Percentiles rank a stretch among this genome's conserved stretches.
Evolutionary conservation across 1,284 basidiomycete genomes (phyloP).

Genomic region (Ustilago tritici): DNA sequence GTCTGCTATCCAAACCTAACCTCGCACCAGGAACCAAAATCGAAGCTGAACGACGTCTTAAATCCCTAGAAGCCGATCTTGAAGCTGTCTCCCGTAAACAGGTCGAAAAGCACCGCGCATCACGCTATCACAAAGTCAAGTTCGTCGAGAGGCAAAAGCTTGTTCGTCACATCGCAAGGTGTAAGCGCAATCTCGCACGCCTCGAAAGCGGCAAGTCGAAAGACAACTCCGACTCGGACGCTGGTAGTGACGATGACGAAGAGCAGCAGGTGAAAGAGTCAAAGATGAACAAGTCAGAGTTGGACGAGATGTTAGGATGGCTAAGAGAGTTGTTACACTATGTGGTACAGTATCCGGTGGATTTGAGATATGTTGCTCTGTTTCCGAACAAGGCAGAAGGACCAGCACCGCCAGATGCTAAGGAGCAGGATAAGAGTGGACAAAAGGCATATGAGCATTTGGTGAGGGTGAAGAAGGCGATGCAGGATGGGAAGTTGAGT

Average conservation of each 20-base stretch:
- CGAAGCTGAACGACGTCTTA: slow-evolving; percentile 58
- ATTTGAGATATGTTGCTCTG: slow-evolving; percentile 50
- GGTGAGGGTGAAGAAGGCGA: slow-evolving; percentile 38
- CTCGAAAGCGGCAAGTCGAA: slow-evolving; percentile 12
- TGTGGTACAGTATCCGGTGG: slow-evolving; percentile 45
- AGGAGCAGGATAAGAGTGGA: slow-evolving; percentile 36
- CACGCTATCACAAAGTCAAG: slow-evolving; percentile 53
- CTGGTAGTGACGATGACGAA: slow-evolving; percentile 18
- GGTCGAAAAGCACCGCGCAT: slow-evolving; percentile 41
- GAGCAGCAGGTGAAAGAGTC: slow-evolving; percentile 27
- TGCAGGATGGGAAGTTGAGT: slow-evolving; percentile 42
- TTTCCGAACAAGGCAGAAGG: slow-evolving; percentile 37
- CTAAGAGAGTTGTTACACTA: slow-evolving; percentile 44
- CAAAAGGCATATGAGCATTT: slow-evolving; percentile 42
- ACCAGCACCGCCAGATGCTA: slow-evolving; percentile 20
- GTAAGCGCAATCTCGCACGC: slow-evolving; percentile 25
- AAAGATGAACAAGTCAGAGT: slow-evolving; percentile 32
- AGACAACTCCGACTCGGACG: slow-evolving; percentile 28
- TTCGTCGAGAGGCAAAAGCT: slow-evolving; percentile 56
- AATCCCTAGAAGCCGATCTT: slow-evolving; percentile 49
- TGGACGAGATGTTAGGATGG: slow-evolving; percentile 14
- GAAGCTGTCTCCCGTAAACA: slow-evolving; percentile 31
- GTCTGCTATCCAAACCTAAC: slow-evolving; percentile 53
- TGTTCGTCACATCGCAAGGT: slow-evolving; percentile 32
- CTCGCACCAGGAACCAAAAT: slow-evolving; percentile 54